Evolutionary conservation across 2,329 filamentous ascomycete genomes (phyloP).

Genomic region (Aspergillus calidoustus): DNA sequence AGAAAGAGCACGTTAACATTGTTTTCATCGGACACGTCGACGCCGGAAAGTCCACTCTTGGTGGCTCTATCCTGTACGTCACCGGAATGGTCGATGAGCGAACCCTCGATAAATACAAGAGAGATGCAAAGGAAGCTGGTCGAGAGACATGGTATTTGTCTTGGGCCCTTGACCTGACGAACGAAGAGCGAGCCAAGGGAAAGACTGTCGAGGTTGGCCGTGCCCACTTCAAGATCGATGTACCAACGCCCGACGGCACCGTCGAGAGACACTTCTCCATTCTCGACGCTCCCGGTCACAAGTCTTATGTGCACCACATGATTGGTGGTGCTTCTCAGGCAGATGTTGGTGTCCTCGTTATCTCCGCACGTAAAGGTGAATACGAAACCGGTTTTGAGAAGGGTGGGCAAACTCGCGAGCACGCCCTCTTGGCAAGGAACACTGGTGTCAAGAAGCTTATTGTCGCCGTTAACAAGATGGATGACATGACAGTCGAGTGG

Average conservation of each 20-base stretch:
- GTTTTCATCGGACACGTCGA: conserved; percentile 99
- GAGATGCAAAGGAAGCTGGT: conserved; percentile 92
- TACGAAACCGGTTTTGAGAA: conserved; percentile 98
- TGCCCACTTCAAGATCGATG: conserved; percentile 85
- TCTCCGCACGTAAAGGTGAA: conserved; percentile 95
- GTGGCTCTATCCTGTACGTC: conserved; percentile 87
- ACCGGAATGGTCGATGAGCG: conserved; percentile 99
- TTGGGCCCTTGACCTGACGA: conserved; percentile 96
- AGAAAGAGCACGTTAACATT: conserved; percentile 77
- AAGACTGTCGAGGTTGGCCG: conserved; percentile 98
- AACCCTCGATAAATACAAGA: conserved; percentile 97
- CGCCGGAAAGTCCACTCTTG: conserved; percentile 95
- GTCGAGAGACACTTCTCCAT: conserved; percentile 96
- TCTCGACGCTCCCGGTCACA: conserved; percentile 94
- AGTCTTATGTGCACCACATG: conserved; percentile 98
- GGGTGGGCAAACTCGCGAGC: conserved; percentile 95
- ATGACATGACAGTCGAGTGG: conserved; percentile 96
- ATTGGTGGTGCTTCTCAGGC: conserved; percentile 93
- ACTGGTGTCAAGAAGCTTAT: conserved; percentile 97
- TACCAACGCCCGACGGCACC: conserved; percentile 41
- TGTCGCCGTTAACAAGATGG: conserved; percentile 99
- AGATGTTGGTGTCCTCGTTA: conserved; percentile 92
- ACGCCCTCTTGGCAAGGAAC: conserved; percentile 96
- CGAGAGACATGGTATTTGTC: conserved; percentile 99
- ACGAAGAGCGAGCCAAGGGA: conserved; percentile 93